Evolutionary conservation across 768 basidiomycete species (phyloP), one percentile per base, ranked within the genome.

Genomic region (Termitomyces sp.): DNA sequence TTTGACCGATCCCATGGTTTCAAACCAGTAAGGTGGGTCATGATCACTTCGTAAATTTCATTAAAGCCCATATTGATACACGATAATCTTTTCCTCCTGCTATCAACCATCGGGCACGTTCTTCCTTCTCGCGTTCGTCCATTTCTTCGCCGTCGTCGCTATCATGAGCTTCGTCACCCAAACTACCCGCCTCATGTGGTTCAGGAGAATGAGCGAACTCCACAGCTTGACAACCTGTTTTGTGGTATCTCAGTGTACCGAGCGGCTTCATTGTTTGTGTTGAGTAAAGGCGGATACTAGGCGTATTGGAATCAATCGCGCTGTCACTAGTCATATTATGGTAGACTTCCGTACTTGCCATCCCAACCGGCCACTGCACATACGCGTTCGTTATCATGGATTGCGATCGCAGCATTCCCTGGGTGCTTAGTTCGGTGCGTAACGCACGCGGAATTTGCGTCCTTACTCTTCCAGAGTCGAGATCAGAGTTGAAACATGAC

Each of bases 291-390:
- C 93, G 85, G 18, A 95, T 78, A 58, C 93, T 97, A 67, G 2
- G 39, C 33, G 24, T 39, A 39, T 16, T 39, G 47, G 41, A 18
- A 36, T 45, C 11, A 44, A 18, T 22, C 22, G 6, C 9, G 22
- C 5, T 16, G 13, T 31, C 53, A 30, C 8, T 13, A 24, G 3
- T 5, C 42, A 8, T 24, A 24, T 8, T 24, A 24, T 24, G 37
- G 11, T 1, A 12, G 6, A 8, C n/a, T 45, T 24, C n/a, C 42
- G 31, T 63, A 95, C 95, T 79, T 84, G 37, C 96, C 95, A 61
- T 98, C 95, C 96, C 96, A 98, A 0, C 95, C 93, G 2, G 89
- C 95, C 2, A 95, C 76, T 0, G 94, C 95, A 64, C 94, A 89
- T 0, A 98, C 83, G 22, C 81, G 81, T 0, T 87, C 92, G 63